Evolutionary conservation across 2,329 filamentous ascomycete species (phyloP).

Genomic region (Botryotinia globosa): DNA sequence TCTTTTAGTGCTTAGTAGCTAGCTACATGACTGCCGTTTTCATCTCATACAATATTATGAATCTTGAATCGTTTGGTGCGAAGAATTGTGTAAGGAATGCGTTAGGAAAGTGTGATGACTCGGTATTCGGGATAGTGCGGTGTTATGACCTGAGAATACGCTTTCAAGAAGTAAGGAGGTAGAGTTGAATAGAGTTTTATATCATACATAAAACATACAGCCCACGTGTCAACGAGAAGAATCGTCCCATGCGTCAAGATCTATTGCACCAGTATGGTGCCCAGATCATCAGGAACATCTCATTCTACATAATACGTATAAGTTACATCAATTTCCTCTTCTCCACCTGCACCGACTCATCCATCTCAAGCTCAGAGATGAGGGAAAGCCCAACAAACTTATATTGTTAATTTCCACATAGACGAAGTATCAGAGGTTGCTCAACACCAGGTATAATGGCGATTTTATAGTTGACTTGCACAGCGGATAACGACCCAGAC

Average conservation of each 20-base stretch:
- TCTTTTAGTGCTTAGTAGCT: not conserved
- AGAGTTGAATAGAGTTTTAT: too few species aligned
- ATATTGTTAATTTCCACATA: not conserved
- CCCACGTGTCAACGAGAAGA: too few species aligned
- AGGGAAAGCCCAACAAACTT: not conserved
- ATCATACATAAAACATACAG: too few species aligned
- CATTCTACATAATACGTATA: not conserved
- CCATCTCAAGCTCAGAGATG: not conserved
- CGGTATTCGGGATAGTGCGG: too few species aligned
- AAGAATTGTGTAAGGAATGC: not conserved
- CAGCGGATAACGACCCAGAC: rapidly evolving
- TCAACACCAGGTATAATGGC: not conserved
- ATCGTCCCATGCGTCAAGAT: not conserved
- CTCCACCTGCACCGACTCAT: not conserved
- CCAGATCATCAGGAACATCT: not conserved
- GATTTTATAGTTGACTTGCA: not conserved
- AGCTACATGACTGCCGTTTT: not conserved
- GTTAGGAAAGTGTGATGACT: not conserved
- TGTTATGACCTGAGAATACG: too few species aligned
- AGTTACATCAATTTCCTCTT: not conserved
- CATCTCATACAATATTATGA: rapidly evolving
- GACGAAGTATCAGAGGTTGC: not conserved
- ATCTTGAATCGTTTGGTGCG: not conserved
- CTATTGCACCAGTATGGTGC: rapidly evolving
- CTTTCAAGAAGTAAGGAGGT: rapidly evolving